Evolutionary conservation across 257 asterid species (phyloP).

Genomic region (Penstemon davidsonii): DNA sequence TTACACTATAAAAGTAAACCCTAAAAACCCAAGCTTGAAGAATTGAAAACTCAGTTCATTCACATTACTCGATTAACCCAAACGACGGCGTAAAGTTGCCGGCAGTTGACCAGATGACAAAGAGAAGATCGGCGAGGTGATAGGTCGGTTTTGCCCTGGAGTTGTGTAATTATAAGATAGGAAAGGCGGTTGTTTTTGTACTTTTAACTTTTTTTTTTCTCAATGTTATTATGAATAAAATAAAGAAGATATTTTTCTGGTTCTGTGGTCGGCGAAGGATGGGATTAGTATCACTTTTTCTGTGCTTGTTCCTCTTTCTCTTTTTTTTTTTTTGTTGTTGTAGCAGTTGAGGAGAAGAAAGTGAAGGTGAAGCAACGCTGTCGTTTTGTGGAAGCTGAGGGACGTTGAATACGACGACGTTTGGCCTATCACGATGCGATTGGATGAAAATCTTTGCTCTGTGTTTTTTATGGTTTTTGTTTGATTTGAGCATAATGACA

Average conservation of each 20-base stretch:
- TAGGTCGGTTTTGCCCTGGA: slow-evolving; percentile 27
- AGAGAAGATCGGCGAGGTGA: slow-evolving; percentile 23
- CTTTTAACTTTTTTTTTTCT: background rate
- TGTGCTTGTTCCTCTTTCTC: too few species aligned
- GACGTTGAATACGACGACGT: slow-evolving; percentile 28
- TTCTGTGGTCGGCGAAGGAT: slow-evolving; percentile 40
- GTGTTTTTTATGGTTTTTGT: background rate
- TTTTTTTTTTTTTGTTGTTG: background rate
- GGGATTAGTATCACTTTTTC: slow-evolving; percentile 13
- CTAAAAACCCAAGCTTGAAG: background rate
- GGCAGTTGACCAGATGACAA: slow-evolving; percentile 22
- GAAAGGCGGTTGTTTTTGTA: slow-evolving; percentile 25
- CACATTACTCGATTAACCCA: slow-evolving; percentile 23
- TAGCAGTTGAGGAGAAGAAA: slow-evolving; percentile 17
- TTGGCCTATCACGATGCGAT: background rate
- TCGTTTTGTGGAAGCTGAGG: slow-evolving; percentile 23
- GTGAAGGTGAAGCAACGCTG: slow-evolving; percentile 27
- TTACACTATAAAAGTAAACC: background rate
- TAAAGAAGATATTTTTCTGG: background rate
- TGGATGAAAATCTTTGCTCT: background rate
- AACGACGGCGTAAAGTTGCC: slow-evolving; percentile 18
- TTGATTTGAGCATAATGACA: slow-evolving; percentile 14
- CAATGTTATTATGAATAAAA: background rate
- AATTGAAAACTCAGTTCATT: slow-evolving; percentile 19
- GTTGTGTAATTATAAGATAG: background rate